Percentiles rank a stretch among this genome's conserved stretches.
These are phyloP conservation scores for Wallacemonas sp. DNA, from an alignment of 208 protist genomes.

Conservation along the genomic window DNA sequence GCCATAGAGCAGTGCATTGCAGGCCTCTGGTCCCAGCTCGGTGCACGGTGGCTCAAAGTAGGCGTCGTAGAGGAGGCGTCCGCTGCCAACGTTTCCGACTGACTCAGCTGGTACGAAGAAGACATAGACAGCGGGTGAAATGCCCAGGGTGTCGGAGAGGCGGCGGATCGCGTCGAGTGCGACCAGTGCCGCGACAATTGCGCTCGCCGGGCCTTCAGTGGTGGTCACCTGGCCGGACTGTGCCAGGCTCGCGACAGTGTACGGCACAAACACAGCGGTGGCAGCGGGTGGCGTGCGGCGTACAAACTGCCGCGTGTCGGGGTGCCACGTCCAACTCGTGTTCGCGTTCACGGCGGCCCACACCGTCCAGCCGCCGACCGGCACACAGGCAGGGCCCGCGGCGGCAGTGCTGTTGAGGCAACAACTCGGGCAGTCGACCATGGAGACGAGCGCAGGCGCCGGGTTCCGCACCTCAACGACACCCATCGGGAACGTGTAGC, in stretches of 20 bases:
- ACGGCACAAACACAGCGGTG: conserved; percentile 27
- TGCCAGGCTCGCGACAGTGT: conserved; percentile 16
- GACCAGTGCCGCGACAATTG: conserved; percentile 28
- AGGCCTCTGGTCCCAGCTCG: conserved; percentile 10
- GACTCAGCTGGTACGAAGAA: conserved; percentile 44
- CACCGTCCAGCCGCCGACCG: conserved; percentile 31
- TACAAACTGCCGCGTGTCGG: conserved; percentile 9
- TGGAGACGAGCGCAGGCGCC: conserved; percentile 2
- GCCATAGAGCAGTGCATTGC: conserved; percentile 28
- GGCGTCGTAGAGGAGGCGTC: conserved; percentile 32
- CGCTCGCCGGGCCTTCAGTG: conserved; percentile 27
- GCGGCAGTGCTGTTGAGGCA: not conserved
- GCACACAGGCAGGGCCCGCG: conserved; percentile 16
- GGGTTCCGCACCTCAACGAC: conserved; percentile 29
- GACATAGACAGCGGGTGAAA: conserved; percentile 20
- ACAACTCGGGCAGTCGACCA: not conserved
- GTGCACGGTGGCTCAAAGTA: conserved; percentile 1
- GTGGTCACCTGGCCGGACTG: conserved; percentile 15
- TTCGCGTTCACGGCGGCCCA: conserved; percentile 26
- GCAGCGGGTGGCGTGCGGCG: conserved; percentile 26
- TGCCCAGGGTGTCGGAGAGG: not conserved
- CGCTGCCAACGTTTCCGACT: conserved; percentile 30
- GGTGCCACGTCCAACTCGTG: conserved; percentile 29
- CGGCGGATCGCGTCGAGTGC: conserved; percentile 25
- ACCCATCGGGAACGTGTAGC: conserved; percentile 20